Conservation (phyloP, 805 yeast genomes). For the Hanseniaspora lindneri region DNA sequence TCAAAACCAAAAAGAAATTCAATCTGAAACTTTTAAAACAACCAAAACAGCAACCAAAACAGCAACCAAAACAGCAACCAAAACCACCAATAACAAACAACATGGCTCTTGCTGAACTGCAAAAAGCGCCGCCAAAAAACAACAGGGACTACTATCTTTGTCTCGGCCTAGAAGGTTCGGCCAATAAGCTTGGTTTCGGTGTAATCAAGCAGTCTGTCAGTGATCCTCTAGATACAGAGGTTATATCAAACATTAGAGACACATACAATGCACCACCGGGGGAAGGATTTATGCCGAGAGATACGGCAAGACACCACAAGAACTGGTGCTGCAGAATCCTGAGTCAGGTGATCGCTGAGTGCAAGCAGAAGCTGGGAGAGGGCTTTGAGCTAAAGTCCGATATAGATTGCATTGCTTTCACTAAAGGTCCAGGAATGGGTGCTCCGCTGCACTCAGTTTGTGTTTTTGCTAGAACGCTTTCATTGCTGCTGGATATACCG, state of each 20-base stretch:
- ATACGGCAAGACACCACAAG: constrained; percentile 91
- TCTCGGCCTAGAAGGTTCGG: constrained; percentile 91
- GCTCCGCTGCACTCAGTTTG: constrained; percentile 93
- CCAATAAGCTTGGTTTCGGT: constrained; percentile 93
- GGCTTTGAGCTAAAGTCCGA: constrained; percentile 31
- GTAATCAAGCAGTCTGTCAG: constrained; percentile 52
- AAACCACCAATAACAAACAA: not conserved
- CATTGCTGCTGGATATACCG: constrained; percentile 71
- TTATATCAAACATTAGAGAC: constrained; percentile 83
- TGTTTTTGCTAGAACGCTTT: constrained; percentile 76
- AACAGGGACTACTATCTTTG: constrained; percentile 47
- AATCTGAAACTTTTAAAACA: too few species aligned
- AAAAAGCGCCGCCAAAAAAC: constrained; percentile 25
- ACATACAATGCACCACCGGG: constrained; percentile 96
- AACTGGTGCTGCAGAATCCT: constrained; percentile 83
- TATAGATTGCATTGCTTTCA: constrained; percentile 75
- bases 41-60: not conserved
- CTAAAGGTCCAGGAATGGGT: constrained; percentile 99
- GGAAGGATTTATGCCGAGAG: constrained; percentile 92
- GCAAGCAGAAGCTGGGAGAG: constrained; percentile 34
- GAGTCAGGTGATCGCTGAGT: constrained; percentile 51
- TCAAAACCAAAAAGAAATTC: too few species aligned
- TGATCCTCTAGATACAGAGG: constrained; percentile 37
- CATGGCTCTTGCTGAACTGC: constrained; percentile 6
- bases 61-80: not conserved